Conservation (phyloP, 345 rosid species). For the Eucalyptus melliodora region DNA sequence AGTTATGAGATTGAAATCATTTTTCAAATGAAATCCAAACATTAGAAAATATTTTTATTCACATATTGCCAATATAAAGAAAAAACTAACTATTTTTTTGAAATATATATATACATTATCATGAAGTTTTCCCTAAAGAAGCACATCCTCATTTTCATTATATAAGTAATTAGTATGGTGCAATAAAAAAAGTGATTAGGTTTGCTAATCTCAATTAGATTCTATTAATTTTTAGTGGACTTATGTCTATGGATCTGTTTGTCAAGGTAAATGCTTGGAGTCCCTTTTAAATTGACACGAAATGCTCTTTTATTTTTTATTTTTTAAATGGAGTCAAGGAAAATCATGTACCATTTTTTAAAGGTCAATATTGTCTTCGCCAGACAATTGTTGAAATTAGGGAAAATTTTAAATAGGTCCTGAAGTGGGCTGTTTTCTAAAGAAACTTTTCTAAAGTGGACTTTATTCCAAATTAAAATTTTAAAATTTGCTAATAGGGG, state of each 20-base stretch:
- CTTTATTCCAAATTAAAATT: background rate
- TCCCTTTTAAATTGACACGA: background rate
- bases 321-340: background rate
- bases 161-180: background rate
- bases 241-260: background rate
- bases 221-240: background rate
- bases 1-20: background rate
- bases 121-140: no score
- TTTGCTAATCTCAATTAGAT: background rate
- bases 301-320: background rate
- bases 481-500: no score
- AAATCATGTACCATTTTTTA: background rate
- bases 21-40: no score
- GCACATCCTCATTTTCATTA: background rate
- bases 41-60: no score
- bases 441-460: background rate
- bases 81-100: no score
- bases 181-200: background rate
- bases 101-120: no score
- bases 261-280: background rate
- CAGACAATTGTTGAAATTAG: background rate
- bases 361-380: background rate
- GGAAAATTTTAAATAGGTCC: background rate
- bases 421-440: background rate
- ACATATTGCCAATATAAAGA: accelerated